phyloP scores from a whole-genome alignment of 179 eudicot species.

The Amaranthus tricolor region DNA sequence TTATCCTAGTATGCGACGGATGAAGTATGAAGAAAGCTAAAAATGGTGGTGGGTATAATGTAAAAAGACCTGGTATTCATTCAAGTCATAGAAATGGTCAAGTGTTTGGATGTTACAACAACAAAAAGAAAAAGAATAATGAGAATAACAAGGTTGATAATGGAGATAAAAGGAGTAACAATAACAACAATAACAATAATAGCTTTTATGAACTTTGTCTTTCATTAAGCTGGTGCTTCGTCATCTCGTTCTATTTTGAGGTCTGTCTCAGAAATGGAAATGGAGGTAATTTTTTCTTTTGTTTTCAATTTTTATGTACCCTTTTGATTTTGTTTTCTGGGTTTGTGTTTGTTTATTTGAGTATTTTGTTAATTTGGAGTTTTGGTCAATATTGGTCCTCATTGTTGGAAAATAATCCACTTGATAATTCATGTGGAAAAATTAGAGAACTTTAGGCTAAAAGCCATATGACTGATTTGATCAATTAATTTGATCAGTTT shows the following conservation, averaged over 20 bases:
- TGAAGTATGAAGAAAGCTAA: slow-evolving; percentile 54
- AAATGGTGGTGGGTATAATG: slow-evolving; percentile 17
- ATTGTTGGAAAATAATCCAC: too few species aligned
- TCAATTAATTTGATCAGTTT: too few species aligned
- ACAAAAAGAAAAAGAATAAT: background rate
- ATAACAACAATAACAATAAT: slow-evolving; percentile 18
- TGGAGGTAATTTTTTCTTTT: slow-evolving; percentile 47
- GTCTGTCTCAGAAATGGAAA: slow-evolving; percentile 62
- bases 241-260: slow-evolving; percentile 55
- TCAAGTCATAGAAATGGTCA: background rate
- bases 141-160: slow-evolving; percentile 1
- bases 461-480: too few species aligned
- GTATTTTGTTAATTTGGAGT: background rate
- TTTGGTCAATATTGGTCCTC: background rate
- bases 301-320: background rate
- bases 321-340: background rate
- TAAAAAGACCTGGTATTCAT: slow-evolving; percentile 17
- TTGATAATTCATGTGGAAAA: too few species aligned
- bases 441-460: too few species aligned
- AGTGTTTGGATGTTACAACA: background rate
- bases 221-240: slow-evolving; percentile 60
- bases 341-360: background rate
- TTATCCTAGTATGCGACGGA: slow-evolving; percentile 16
- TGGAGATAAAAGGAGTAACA: slow-evolving; percentile 18
- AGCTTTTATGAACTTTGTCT: slow-evolving; percentile 49